Conservation (phyloP, 2,329 filamentous ascomycete species). For the Tympanopsis confertula region DNA sequence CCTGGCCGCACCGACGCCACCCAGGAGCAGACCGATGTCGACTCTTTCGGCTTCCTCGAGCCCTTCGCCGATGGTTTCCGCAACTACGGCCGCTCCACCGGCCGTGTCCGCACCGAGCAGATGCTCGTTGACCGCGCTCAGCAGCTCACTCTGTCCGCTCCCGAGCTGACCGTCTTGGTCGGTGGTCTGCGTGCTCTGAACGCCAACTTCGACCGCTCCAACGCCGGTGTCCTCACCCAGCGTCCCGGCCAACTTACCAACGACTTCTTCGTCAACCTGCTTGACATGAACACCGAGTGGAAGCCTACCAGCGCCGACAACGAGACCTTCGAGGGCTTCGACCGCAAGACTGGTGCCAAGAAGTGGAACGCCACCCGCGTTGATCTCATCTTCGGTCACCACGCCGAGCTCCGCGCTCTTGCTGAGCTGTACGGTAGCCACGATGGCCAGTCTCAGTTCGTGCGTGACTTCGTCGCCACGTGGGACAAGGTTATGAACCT, state of each 20-base stretch:
- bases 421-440: constrained; percentile 56
- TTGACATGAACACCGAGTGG: constrained; percentile 58
- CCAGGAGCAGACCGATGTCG: constrained; percentile 59
- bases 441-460: constrained; percentile 52
- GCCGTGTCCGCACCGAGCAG: constrained; percentile 54
- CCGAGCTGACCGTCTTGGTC: constrained; percentile 59
- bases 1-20: constrained; percentile 63
- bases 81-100: constrained; percentile 57
- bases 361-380: constrained; percentile 61
- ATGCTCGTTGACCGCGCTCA: constrained; percentile 62
- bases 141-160: constrained; percentile 57
- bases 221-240: constrained; percentile 56
- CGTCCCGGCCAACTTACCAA: constrained; percentile 60
- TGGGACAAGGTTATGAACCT: constrained; percentile 69
- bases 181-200: constrained; percentile 62
- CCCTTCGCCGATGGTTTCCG: constrained; percentile 67
- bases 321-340: constrained; percentile 50
- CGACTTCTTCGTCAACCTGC: constrained; percentile 73
- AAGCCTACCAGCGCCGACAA: constrained; percentile 33
- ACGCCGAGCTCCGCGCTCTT: constrained; percentile 61
- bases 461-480: constrained; percentile 58
- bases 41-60: constrained; percentile 55
- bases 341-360: constrained; percentile 52
- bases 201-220: constrained; percentile 60
- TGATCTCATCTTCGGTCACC: constrained; percentile 63